phyloP scores from a whole-genome alignment of 2,329 filamentous ascomycete genomes.

The Fusarium dlaminii region DNA sequence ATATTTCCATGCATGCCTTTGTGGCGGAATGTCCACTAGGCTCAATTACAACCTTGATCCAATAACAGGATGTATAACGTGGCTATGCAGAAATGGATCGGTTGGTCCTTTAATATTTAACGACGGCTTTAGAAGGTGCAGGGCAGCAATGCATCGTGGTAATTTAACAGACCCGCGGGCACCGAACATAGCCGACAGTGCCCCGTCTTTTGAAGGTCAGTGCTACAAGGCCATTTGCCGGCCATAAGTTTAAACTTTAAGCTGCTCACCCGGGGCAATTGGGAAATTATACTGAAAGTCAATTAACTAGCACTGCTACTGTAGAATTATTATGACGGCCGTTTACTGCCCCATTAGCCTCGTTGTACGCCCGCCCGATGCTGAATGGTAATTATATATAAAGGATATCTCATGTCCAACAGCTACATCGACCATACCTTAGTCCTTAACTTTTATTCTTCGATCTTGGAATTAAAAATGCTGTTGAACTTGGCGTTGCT shows the following conservation, averaged over 20 bases:
- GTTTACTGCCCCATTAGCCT: background rate
- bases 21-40: no score
- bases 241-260: background rate
- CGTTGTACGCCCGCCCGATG: background rate
- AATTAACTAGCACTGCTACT: background rate
- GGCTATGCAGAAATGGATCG: no score
- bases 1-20: no score
- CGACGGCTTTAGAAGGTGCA: no score
- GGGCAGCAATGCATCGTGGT: background rate
- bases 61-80: no score
- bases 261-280: background rate
- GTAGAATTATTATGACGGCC: background rate
- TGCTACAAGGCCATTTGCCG: background rate
- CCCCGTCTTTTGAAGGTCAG: background rate
- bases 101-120: no score
- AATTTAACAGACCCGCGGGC: background rate
- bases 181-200: background rate
- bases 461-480: background rate
- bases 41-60: no score
- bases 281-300: background rate
- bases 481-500: rapidly evolving
- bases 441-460: background rate
- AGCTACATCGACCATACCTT: rapidly evolving
- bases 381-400: background rate
- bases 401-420: rapidly evolving